These are phyloP conservation scores for Amoebophrya sp. DNA, from an alignment of 169 alveolate species.

Conservation along the genomic window DNA sequence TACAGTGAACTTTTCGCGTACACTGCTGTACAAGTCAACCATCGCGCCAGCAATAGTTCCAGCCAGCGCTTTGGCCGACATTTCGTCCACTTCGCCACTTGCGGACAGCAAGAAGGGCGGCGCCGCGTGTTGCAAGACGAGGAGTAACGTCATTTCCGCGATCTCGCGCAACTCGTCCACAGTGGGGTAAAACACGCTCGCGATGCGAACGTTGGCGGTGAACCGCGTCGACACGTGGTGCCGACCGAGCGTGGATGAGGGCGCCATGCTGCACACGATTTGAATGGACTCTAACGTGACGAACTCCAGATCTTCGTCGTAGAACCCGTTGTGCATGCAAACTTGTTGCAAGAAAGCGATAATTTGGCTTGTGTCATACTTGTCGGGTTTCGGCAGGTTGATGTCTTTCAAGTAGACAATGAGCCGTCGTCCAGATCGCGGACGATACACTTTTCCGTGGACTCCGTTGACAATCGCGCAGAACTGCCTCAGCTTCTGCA, in stretches of 20 bases:
- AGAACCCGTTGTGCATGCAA: conserved; percentile 77
- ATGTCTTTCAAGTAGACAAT: conserved; percentile 77
- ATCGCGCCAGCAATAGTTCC: conserved; percentile 57
- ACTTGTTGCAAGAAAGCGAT: conserved; percentile 76
- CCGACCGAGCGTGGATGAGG: conserved; percentile 81
- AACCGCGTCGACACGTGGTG: conserved; percentile 77
- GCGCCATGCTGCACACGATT: conserved; percentile 79
- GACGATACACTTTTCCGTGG: conserved; percentile 78
- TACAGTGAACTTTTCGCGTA: conserved; percentile 63
- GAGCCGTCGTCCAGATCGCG: conserved; percentile 72
- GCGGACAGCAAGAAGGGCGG: conserved; percentile 45
- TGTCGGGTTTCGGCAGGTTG: conserved; percentile 85
- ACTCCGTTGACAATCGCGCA: conserved; percentile 63
- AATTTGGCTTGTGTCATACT: conserved; percentile 75
- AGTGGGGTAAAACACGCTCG: conserved; percentile 68
- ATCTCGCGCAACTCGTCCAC: conserved; percentile 61
- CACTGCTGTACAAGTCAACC: conserved; percentile 61
- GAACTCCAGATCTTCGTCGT: conserved; percentile 81
- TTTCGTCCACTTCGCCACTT: conserved; percentile 53
- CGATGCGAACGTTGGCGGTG: conserved; percentile 80
- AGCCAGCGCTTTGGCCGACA: background rate
- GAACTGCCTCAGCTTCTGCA: conserved; percentile 76
- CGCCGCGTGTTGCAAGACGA: background rate
- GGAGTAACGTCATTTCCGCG: background rate
- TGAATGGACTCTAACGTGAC: conserved; percentile 76